Base-by-base conservation (phyloP, 2,329 filamentous ascomycete species). In the Ceratocystis alfenasii region DNA sequence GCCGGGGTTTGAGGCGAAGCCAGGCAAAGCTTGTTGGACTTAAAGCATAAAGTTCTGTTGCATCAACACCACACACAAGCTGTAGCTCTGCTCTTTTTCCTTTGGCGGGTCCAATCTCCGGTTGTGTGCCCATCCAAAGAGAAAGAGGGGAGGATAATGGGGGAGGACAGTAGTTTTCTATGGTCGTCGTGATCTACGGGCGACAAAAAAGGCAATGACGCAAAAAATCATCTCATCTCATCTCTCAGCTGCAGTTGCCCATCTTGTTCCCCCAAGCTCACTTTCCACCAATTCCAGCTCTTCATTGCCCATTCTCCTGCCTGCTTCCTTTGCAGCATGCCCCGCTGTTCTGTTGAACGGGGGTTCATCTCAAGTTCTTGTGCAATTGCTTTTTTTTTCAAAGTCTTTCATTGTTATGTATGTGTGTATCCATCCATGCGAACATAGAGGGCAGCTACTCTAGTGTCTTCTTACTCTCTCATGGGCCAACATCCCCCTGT, bases 181-280 rank as follows among this genome's bases (percentile, higher is more conserved):
- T 20, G 28, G 55, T 20, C 12, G 55, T 33, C 17, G 55, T 36
- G 61, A 63, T 63, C 17, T 63, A 48, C 44, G 41, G 59, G 36
- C 44, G 30, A 15, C 60, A 28, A 62, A 8, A 25, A 22, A 62
- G 25, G 44, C 25, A 30, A 28, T 44, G 36, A 28, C 44, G 36
- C 36, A 48, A 22, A 63, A 63, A 22, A 22, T 63, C 61, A 63
- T 63, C 44, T 63, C 20, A 62, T 62, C 22, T 62, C 61, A 30
- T 25, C 6, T 48, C 10, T 63, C 36, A 5, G 3, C 36, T 46
- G 36, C 48, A 59, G 30, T 59, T 59, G 28, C 55, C 36, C 36
- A 7, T 59, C 6, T 59, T 57, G 25, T n/a, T 50, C 20, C 46
- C 22, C 46, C 22, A 28, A 33, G 53, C 10, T 3, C 48, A 59